These are phyloP conservation scores for Primulina tabacum DNA, from an alignment of 257 asterid genomes.

Conservation along the genomic window DNA sequence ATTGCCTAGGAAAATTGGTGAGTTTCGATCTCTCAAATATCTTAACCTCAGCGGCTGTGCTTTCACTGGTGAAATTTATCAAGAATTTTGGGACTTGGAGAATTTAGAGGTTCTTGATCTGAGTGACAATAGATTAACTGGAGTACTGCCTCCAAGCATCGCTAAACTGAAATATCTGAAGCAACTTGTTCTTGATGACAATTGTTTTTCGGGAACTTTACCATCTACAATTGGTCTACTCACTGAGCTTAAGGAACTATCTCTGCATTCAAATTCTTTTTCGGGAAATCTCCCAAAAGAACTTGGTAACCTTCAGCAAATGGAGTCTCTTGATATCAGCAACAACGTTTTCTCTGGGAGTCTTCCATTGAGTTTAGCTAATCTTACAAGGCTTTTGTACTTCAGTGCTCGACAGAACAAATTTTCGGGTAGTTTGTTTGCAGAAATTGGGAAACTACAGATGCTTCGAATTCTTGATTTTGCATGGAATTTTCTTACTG, in stretches of 20 bases:
- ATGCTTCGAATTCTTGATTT: conserved; percentile 55
- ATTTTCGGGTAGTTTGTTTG: conserved; percentile 41
- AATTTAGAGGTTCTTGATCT: conserved; percentile 55
- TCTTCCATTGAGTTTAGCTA: conserved; percentile 48
- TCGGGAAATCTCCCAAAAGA: conserved; percentile 53
- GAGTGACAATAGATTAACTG: conserved; percentile 50
- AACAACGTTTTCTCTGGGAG: conserved; percentile 55
- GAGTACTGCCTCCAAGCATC: conserved; percentile 40
- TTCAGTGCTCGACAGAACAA: conserved; percentile 50
- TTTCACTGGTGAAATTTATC: conserved; percentile 45
- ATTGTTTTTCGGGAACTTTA: conserved; percentile 48
- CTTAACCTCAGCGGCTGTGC: conserved; percentile 65
- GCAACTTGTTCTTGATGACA: conserved; percentile 59
- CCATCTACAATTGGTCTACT: conserved; percentile 54
- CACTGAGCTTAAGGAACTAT: conserved; percentile 45
- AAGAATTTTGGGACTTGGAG: conserved; percentile 48
- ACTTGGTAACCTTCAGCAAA: conserved; percentile 44
- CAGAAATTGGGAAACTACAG: conserved; percentile 46
- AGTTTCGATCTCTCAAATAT: conserved; percentile 45
- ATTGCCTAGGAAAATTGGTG: conserved; percentile 41
- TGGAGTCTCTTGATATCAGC: conserved; percentile 65
- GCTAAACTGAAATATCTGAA: conserved; percentile 37
- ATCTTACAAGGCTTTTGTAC: conserved; percentile 44
- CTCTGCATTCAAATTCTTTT: conserved; percentile 52
- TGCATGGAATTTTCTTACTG: conserved; percentile 47